Base-by-base conservation (phyloP, 345 rosid species). In the Corymbia maculata region DNA sequence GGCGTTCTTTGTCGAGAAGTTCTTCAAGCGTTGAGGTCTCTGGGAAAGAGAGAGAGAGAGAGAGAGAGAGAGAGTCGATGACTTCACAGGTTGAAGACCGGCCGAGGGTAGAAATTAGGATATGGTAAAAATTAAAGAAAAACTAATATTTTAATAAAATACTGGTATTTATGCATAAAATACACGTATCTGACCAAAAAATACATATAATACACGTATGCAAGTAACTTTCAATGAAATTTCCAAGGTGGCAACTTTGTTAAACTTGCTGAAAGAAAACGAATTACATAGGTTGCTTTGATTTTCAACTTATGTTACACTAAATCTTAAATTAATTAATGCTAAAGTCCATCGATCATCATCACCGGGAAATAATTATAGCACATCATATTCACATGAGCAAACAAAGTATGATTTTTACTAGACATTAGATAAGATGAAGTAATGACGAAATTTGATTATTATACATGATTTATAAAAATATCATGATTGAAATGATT, bases 311-410 rank as follows among this genome's bases (percentile, higher is more conserved):
- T 32, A 32, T 17, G 68, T 28, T 5, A 28, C 0, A 28, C 16
- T 28, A 6, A 28, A 61, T 61, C 2, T 28, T 61, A 26, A 12
- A 30, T 61, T 61, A 0, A 61, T 61, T 2, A 61, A 17, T 0
- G 2, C 1, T 70, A 17, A 17, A 70, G 47, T 32, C 32, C 2
- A 1, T 9, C 0, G 2, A 9, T 70, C 2, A 70, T 2, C 80
- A 17, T 32, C 0, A 8, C 2, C 4, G 0, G 7, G 32, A 0
- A 70, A 70, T 70, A 22, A 3, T 17, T 17, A 10, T 36, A 36
- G 24, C 80, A 32, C 47, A 32, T 16, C 13, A 4, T 70, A 8
- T 32, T 32, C 13, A 2, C 1, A 3, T 13, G 32, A 32, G 45
- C 16, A 36, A 70, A 70, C 45, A 32, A 9, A 8, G 32, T 32